Base-by-base conservation (phyloP, 116 monocot species). In the Trichopus zeylanicus region DNA sequence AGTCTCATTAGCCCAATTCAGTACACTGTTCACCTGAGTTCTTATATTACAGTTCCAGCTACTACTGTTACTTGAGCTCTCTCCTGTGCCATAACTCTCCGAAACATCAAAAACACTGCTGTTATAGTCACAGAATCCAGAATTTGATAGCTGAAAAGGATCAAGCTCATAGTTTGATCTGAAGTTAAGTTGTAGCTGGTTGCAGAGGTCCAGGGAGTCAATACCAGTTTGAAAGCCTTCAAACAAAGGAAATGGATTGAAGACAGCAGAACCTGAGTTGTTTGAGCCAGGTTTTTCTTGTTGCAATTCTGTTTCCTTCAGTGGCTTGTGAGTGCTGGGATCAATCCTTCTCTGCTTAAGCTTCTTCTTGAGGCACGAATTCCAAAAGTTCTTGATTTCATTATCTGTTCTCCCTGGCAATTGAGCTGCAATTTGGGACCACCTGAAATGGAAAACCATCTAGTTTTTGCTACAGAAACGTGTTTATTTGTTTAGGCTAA, bases 351-450 rank as follows among this genome's bases (percentile, higher is more conserved):
- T 62, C 31, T 75, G 75, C 59, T 46, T 48, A 18, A 89, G 89
- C 62, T 89, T 89, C 81, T 89, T 89, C 73, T 89, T 89, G 25
- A 89, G 65, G 68, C 63, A 64, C n/a, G 84, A 84, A 58, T 88
- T 83, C 83, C 88, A 83, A 60, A 72, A 83, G 76, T 88, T 88
- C 59, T 88, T 88, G 67, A 88, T 80, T 77, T 88, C 88, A 22
- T 88, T 88, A 57, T 88, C 88, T 1, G 88, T 88, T 56, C 88
- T 65, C 6, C 89, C 89, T 0, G 89, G 89, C 32, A 89, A 63
- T 13, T 81, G 81, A 16, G 72, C 68, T 0, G 89, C 89, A 61
- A 89, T 89, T 35, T 81, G 89, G 56, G 89, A 84, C 89, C 89
- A 89, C 70, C 88, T 89, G 78, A 24, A 55, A 46, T 15, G 19